A percentile compares a stretch with the other conserved stretches of the same genome.
These are phyloP conservation scores for Helianthus tuberosus DNA, from an alignment of 129 eudicot species.

Conservation along the genomic window DNA sequence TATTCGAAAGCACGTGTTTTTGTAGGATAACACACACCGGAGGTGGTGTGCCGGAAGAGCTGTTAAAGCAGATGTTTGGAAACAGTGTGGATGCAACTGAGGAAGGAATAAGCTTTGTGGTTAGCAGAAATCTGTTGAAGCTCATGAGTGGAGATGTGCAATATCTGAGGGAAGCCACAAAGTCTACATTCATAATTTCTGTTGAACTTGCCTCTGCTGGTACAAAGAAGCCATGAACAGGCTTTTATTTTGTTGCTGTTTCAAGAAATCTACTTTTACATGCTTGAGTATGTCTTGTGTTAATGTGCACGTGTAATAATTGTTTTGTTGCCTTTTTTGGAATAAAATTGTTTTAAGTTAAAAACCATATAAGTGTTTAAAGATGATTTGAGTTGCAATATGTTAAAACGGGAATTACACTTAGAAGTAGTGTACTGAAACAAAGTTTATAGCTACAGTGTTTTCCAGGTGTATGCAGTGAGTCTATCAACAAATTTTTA, in stretches of 20 bases:
- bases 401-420: too few species aligned
- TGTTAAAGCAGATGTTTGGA: conserved; percentile 84
- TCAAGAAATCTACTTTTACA: conserved; percentile 6
- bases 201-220: conserved; percentile 80
- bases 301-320: conserved; percentile 19
- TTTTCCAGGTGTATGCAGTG: too few species aligned
- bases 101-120: conserved; percentile 77
- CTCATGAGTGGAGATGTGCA: conserved; percentile 97
- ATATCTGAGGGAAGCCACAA: conserved; percentile 72
- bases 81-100: conserved; percentile 61
- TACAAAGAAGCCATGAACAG: conserved; percentile 26
- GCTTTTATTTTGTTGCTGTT: not conserved
- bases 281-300: conserved; percentile 19
- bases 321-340: conserved; percentile 21
- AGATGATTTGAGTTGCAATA: too few species aligned
- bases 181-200: conserved; percentile 74
- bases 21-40: conserved; percentile 88
- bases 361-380: not conserved
- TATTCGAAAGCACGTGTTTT: not conserved
- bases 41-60: conserved; percentile 77
- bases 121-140: conserved; percentile 82
- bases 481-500: too few species aligned
- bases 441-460: too few species aligned
- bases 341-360: conserved; percentile 17
- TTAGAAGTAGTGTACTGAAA: too few species aligned